Evolutionary conservation across 257 asterid species (phyloP), one percentile per base, ranked within the genome.

Genomic region (Plectranthus barbatus): DNA sequence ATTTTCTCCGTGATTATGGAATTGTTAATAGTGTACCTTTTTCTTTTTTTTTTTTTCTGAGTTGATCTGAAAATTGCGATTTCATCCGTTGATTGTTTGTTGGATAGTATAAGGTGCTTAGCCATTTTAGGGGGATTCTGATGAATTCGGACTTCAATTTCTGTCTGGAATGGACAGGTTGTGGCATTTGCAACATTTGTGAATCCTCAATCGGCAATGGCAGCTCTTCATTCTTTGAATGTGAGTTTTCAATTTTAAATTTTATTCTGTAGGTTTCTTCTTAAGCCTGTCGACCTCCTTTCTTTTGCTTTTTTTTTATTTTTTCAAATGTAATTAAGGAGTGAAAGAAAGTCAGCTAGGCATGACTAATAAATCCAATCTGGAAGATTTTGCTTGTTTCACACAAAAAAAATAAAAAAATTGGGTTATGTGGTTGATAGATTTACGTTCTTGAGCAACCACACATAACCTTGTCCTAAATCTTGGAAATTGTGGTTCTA

Each of bases 181-280:
- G 99, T 89, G 69, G 99, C 99, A 24, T 93, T 90, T 82, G 99
- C 97, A 41, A 93, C 91, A 59, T 93, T 93, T 77, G 78, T 81
- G 21, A 86, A 86, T 81, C 97, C 81, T 74, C 97, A 73, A 72
- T 79, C 96, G 37, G 99, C 99, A 54, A 74, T 89, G 86, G 84
- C 91, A 57, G 86, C 95, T 13, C 79, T 93, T 70, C 90, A 87
- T 69, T 72, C 97, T 24, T 70, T 93, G 67, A 90, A 90, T 72
- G 99, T 93, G 72, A 86, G 96, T 68, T 50, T 26, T 29, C 63
- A 58, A 4, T 62, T 69, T 66, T 21, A 41, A 58, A 64, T 26
- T 40, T 68, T 17, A 53, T 34, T 52, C 19, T 44, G 0, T 42
- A 5, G 15, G 61, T 40, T 42, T 39, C 9, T 69, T 60, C 6